Evolutionary conservation across 495 filamentous ascomycete species (phyloP), one percentile per base, ranked within the genome.

Genomic region (Pseudomonodictys pantanalensis): DNA sequence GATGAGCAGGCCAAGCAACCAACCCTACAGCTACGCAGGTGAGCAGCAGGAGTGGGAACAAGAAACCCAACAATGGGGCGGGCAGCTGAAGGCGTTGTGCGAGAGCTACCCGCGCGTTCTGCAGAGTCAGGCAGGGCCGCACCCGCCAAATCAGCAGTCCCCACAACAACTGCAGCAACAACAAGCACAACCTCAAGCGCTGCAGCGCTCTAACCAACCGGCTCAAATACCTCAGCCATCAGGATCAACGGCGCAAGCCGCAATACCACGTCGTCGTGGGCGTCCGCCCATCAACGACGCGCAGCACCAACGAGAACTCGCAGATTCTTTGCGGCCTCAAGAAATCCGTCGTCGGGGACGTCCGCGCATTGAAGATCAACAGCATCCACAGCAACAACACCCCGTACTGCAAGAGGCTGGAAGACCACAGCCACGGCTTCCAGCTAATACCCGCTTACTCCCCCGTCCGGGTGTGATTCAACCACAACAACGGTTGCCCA

Each of bases 401-500:
- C n/a, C n/a, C n/a, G n/a, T n/a, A n/a, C n/a, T n/a, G n/a, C n/a
- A n/a, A n/a, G n/a, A n/a, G n/a, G n/a, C n/a, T n/a, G n/a, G n/a
- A n/a, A n/a, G n/a, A n/a, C n/a, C n/a, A n/a, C n/a, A n/a, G n/a
- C n/a, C n/a, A n/a, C n/a, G n/a, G n/a, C n/a, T n/a, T 15, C 38
- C 12, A 26, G 11, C 12, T 11, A 8, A 25, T 15, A 9, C 25
- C 8, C 20, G 29, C 28, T 48, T 41, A 5, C 4, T 15, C 5
- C 12, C 38, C 38, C 38, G 65, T 22, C 20, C 41, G 7, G 53
- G 52, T 15, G 39, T 39, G 10, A 35, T 8, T 9, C 64, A 55
- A 39, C 41, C 71, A n/a, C 71, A 74, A 53, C 67, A 68, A 15
- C 50, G 59, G n/a, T 29, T 64, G 9, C 68, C 72, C 9, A 68